Evolutionary conservation across 2,329 filamentous ascomycete genomes (phyloP), one percentile per base, ranked within the genome.

Genomic region (Xylaria hypoxylon): DNA sequence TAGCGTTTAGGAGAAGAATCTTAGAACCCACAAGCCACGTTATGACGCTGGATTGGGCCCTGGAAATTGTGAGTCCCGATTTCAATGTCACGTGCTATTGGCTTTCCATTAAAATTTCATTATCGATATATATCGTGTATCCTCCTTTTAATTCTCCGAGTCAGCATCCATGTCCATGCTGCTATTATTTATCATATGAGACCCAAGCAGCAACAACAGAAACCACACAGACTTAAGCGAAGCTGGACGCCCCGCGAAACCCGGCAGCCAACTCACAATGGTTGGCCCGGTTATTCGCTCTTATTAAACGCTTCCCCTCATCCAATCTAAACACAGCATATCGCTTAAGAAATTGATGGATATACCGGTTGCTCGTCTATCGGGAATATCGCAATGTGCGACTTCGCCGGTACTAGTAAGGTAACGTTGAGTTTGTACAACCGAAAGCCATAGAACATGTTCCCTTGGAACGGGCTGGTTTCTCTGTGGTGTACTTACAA

Each of bases 401-500:
- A 44, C 56, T 24, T 24, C 26, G 28, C 47, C 47, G 38, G 28
- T 40, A n/a, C 3, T 19, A 26, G 47, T 44, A 7, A 48, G 19
- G 61, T 61, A 62, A 61, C 61, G 52, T 65, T 58, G 56, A 13
- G 47, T 62, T 61, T 33, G 47, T 64, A 24, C 51, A 31, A 68
- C 65, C 33, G 26, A 58, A 63, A 33, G 19, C 26, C 44, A 65
- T 60, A 22, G 44, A 67, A 48, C 10, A 2, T 33, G 28, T 47
- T 8, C 10, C 13, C 31, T 13, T 44, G 24, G 19, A 53, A 59
- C 50, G 19, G 61, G 65, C 45, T 48, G 45, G 11, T 31, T 50
- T 45, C 56, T n/a, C n/a, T n/a, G n/a, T n/a, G n/a, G n/a, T 38
- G 33, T 17, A 26, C 22, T 38, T 47, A 24, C 24, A n/a, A 35